Conservation (phyloP, 2,329 filamentous ascomycete genomes). For the Hypoxylon sp. region DNA sequence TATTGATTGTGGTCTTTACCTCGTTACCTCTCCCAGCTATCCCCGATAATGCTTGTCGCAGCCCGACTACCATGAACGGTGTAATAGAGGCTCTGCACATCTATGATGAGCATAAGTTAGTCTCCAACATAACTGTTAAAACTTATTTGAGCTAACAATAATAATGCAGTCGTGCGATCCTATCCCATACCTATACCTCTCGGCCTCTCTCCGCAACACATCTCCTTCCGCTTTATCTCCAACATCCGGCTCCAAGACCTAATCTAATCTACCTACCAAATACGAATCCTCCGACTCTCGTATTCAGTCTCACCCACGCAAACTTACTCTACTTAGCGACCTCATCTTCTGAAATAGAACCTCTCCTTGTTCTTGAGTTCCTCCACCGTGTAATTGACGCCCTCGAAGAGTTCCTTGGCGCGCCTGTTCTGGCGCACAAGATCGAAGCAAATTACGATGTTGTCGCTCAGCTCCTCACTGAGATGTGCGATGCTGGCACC, state of each 20-base stretch:
- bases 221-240: slow-evolving; percentile 88
- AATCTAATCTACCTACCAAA: slow-evolving; percentile 88
- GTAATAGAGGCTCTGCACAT: slow-evolving; percentile 96
- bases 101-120: slow-evolving; percentile 94
- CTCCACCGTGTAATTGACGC: slow-evolving; percentile 93
- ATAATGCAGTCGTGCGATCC: slow-evolving; percentile 77
- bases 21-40: neutral
- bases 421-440: slow-evolving; percentile 86
- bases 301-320: slow-evolving; percentile 90
- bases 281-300: slow-evolving; percentile 85
- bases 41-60: slow-evolving; percentile 49
- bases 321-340: slow-evolving; percentile 89
- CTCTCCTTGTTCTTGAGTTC: slow-evolving; percentile 92
- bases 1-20: neutral
- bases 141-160: slow-evolving; percentile 46
- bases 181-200: slow-evolving; percentile 90
- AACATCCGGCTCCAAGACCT: slow-evolving; percentile 84
- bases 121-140: slow-evolving; percentile 11
- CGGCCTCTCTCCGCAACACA: slow-evolving; percentile 82
- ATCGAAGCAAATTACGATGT: slow-evolving; percentile 94
- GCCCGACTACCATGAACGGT: slow-evolving; percentile 77
- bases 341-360: slow-evolving; percentile 87
- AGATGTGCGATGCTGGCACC: slow-evolving; percentile 97
- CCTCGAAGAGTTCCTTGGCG: slow-evolving; percentile 93
- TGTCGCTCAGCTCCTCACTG: slow-evolving; percentile 89